A percentile compares a stretch with the other conserved stretches of the same genome.
Evolutionary conservation across 768 basidiomycete genomes (phyloP).

Genomic region (Pleurotus ostreatus): DNA sequence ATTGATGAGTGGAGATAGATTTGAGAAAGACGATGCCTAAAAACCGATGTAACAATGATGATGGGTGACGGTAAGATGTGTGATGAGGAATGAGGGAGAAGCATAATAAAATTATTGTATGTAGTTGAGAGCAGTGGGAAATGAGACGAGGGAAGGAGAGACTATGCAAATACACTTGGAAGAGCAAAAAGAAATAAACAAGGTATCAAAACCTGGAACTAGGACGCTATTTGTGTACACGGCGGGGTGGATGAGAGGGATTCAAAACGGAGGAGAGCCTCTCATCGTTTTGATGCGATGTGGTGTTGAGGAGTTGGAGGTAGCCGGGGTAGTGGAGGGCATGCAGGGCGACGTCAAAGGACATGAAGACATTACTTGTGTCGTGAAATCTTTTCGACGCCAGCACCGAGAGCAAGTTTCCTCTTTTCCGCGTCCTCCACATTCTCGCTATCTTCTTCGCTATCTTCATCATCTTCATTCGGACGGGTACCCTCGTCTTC

Average conservation of each 20-base stretch:
- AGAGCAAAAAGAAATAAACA: no score
- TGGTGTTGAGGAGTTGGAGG: neutral
- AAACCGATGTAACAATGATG: neutral
- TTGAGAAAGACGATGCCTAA: neutral
- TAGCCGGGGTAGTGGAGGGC: neutral
- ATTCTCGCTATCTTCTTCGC: conserved; percentile 19
- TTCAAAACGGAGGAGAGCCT: no score
- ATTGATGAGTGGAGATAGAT: neutral
- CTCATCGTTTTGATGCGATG: no score
- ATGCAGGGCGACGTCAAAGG: neutral
- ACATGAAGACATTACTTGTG: conserved; percentile 22
- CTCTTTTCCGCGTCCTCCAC: conserved; percentile 25
- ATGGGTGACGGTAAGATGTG: neutral
- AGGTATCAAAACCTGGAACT: no score
- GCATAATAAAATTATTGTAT: neutral
- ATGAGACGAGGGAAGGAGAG: neutral
- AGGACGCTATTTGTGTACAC: no score
- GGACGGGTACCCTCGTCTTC: conserved; percentile 11
- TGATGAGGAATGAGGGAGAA: neutral
- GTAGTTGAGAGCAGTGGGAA: neutral
- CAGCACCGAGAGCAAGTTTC: conserved; percentile 36
- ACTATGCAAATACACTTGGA: no score
- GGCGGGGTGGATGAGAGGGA: no score
- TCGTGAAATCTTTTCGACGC: conserved; percentile 47
- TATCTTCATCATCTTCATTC: conserved; percentile 2